Conservation (phyloP, 495 filamentous ascomycete species). For the Mycothermus thermophilus region DNA sequence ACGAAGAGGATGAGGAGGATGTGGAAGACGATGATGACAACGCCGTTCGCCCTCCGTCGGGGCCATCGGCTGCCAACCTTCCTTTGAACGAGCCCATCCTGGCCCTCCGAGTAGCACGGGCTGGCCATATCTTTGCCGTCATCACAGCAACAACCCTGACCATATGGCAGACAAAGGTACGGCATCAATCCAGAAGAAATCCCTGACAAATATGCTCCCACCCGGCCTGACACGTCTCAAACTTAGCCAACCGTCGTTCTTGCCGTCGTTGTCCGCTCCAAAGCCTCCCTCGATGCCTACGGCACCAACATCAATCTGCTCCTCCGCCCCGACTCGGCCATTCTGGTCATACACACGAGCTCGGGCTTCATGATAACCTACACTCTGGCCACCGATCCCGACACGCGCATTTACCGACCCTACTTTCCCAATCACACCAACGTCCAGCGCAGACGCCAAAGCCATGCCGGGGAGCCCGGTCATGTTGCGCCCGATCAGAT, state of each 20-base stretch:
- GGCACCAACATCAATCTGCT: constrained; percentile 72
- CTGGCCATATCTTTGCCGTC: constrained; percentile 76
- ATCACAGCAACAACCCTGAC: constrained; percentile 71
- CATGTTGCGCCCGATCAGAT: constrained; percentile 40
- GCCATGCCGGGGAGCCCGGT: constrained; percentile 47
- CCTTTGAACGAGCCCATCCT: constrained; percentile 46
- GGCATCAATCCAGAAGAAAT: too few species aligned
- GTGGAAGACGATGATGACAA: too few species aligned
- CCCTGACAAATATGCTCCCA: too few species aligned
- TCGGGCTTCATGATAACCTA: constrained; percentile 89
- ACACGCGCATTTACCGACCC: constrained; percentile 70
- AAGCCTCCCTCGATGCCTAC: constrained; percentile 64
- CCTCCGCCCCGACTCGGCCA: constrained; percentile 80
- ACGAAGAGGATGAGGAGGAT: constrained; percentile 21
- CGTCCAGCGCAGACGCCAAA: constrained; percentile 57
- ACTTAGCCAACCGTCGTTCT: constrained; percentile 83
- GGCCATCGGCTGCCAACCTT: constrained; percentile 3
- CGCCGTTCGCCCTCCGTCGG: constrained; percentile 4
- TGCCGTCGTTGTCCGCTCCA: constrained; percentile 69
- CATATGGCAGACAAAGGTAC: constrained; percentile 90
- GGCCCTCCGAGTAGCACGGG: constrained; percentile 64
- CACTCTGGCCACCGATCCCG: constrained; percentile 71
- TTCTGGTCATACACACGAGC: constrained; percentile 82
- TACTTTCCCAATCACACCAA: constrained; percentile 53
- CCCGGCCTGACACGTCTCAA: too few species aligned